Conservation (phyloP, 441 rosid genomes). For the Raphanus hybrid region DNA sequence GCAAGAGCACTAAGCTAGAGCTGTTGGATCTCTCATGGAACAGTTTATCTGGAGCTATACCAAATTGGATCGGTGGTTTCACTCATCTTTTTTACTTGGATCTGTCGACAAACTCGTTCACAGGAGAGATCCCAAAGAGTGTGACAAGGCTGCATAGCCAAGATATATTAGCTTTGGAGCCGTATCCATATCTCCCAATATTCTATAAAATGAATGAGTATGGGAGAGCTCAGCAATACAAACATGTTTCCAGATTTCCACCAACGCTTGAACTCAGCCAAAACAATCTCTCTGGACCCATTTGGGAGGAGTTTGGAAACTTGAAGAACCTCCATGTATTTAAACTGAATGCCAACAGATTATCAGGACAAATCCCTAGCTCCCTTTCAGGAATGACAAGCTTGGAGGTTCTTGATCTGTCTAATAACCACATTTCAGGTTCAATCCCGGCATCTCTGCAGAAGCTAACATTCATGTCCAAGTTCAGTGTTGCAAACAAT, state of each 20-base stretch:
- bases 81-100: slow-evolving; percentile 68
- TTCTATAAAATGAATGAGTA: slow-evolving; percentile 41
- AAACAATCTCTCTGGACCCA: slow-evolving; percentile 61
- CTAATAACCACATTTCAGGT: slow-evolving; percentile 64
- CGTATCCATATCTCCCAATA: slow-evolving; percentile 51
- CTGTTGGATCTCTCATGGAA: slow-evolving; percentile 82
- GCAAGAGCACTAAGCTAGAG: slow-evolving; percentile 46
- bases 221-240: slow-evolving; percentile 52
- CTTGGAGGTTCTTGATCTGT: slow-evolving; percentile 67
- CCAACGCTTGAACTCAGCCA: slow-evolving; percentile 59
- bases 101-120: slow-evolving; percentile 65
- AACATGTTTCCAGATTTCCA: slow-evolving; percentile 54
- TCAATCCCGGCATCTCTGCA: slow-evolving; percentile 53
- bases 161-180: slow-evolving; percentile 47
- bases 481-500: slow-evolving; percentile 68
- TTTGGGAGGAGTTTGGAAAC: slow-evolving; percentile 74
- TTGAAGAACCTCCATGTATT: slow-evolving; percentile 58
- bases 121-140: slow-evolving; percentile 63
- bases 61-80: slow-evolving; percentile 55
- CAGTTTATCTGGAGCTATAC: slow-evolving; percentile 52
- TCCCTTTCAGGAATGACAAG: slow-evolving; percentile 64
- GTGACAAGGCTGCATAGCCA: slow-evolving; percentile 54
- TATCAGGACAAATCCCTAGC: slow-evolving; percentile 65
- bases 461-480: slow-evolving; percentile 56
- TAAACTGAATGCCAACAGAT: slow-evolving; percentile 48